These are phyloP conservation scores for Xylariaceae sp. DNA, from an alignment of 2,329 filamentous ascomycete genomes.

Conservation along the genomic window DNA sequence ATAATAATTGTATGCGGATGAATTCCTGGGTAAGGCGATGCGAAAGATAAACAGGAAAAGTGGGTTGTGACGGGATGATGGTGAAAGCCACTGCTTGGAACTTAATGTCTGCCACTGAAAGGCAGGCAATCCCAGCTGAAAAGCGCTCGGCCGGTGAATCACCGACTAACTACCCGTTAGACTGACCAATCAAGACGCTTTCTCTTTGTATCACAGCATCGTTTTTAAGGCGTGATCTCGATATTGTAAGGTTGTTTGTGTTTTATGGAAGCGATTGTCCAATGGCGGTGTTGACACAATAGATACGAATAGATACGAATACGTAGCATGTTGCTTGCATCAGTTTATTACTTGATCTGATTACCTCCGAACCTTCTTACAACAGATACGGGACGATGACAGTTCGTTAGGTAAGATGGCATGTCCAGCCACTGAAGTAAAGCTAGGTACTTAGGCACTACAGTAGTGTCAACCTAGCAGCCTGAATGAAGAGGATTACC, in stretches of 20 bases:
- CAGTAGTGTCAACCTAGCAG: too few species aligned
- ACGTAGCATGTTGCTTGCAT: constrained; percentile 9
- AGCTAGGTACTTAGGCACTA: too few species aligned
- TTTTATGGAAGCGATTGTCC: constrained; percentile 29
- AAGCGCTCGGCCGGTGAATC: constrained; percentile 23
- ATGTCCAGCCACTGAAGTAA: too few species aligned
- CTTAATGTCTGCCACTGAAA: too few species aligned
- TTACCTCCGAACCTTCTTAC: constrained; percentile 7
- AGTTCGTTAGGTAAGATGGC: background rate
- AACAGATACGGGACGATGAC: background rate
- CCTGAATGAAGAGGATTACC: too few species aligned
- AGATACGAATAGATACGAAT: too few species aligned
- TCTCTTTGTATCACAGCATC: constrained; percentile 15
- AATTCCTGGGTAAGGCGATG: background rate
- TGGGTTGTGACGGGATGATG: background rate
- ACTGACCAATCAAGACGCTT: constrained; percentile 29
- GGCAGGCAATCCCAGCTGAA: constrained; percentile 29
- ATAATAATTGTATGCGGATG: too few species aligned
- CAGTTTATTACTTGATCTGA: too few species aligned
- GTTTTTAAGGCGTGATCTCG: constrained; percentile 23
- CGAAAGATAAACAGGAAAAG: background rate
- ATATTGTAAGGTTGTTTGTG: constrained; percentile 28
- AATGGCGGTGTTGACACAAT: constrained; percentile 20
- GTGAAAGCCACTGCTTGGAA: too few species aligned
- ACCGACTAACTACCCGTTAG: constrained; percentile 29